phyloP scores from a whole-genome alignment of 768 basidiomycete species.

The Gloeostereum incarnatum region DNA sequence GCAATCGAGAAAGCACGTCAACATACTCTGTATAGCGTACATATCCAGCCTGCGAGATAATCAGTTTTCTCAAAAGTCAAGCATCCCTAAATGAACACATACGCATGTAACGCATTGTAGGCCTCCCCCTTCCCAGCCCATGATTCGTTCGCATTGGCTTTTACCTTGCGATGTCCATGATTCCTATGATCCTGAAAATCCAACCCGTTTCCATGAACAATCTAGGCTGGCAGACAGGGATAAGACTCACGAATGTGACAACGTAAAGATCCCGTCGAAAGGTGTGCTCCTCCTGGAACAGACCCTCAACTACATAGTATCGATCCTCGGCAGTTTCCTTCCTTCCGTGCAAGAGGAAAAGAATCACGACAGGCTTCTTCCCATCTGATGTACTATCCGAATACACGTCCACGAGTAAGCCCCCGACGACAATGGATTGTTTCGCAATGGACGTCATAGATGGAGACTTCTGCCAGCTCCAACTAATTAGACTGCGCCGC shows the following conservation, averaged over 20 bases:
- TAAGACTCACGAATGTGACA: conserved; percentile 25
- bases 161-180: conserved; percentile 28
- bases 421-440: conserved; percentile 23
- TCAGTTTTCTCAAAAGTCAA: background rate
- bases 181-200: conserved; percentile 36
- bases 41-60: conserved; percentile 28
- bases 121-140: conserved; percentile 26
- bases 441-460: conserved; percentile 6
- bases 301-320: conserved; percentile 15
- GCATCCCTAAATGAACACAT: conserved; percentile 11
- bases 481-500: too few relatives aligned
- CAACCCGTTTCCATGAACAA: background rate
- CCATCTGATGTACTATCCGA: conserved; percentile 3
- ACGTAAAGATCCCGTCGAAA: conserved; percentile 18
- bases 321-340: conserved; percentile 18
- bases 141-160: conserved; percentile 22
- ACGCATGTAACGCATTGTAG: conserved; percentile 33
- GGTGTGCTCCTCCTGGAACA: conserved; percentile 13
- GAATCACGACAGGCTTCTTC: conserved; percentile 18
- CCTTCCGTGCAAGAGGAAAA: conserved; percentile 37
- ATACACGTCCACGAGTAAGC: conserved; percentile 25
- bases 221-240: background rate
- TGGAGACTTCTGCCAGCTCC: too few relatives aligned
- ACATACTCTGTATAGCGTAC: conserved; percentile 35
- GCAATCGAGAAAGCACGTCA: background rate